Evolutionary conservation across 345 rosid genomes (phyloP).

Genomic region (Toxicodendron radicans): DNA sequence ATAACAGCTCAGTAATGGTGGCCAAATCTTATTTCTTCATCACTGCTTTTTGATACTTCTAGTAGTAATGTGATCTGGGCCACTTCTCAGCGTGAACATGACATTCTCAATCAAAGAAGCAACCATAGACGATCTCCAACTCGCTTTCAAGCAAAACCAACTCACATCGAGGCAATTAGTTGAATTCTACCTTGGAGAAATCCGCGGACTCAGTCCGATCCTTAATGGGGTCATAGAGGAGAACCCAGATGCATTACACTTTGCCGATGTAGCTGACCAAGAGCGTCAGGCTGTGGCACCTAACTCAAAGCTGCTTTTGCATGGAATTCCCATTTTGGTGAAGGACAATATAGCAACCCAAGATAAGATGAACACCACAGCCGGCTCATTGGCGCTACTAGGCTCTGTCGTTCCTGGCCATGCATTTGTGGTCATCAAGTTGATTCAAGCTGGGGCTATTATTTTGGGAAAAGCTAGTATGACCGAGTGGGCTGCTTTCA

Average conservation of each 20-base stretch:
- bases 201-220: conserved; percentile 44
- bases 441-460: conserved; percentile 60
- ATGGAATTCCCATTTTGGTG: conserved; percentile 64
- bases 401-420: conserved; percentile 61
- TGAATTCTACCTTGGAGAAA: conserved; percentile 47
- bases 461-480: conserved; percentile 43
- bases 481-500: conserved; percentile 60
- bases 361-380: conserved; percentile 65
- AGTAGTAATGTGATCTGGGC: conserved; percentile 3
- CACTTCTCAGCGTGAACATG: background rate
- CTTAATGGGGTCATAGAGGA: conserved; percentile 62
- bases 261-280: conserved; percentile 59
- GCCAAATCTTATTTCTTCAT: background rate
- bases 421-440: conserved; percentile 58
- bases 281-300: conserved; percentile 36
- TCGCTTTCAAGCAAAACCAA: conserved; percentile 44
- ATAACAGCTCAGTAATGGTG: conserved; percentile 18
- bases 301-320: conserved; percentile 34
- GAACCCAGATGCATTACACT: conserved; percentile 60
- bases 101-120: conserved; percentile 48
- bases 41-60: conserved; percentile 7
- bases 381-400: conserved; percentile 64
- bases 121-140: conserved; percentile 39
- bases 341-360: conserved; percentile 69
- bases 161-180: conserved; percentile 63